Base-by-base conservation (phyloP, 257 asterid genomes). In the Solanum bulbocastanum region DNA sequence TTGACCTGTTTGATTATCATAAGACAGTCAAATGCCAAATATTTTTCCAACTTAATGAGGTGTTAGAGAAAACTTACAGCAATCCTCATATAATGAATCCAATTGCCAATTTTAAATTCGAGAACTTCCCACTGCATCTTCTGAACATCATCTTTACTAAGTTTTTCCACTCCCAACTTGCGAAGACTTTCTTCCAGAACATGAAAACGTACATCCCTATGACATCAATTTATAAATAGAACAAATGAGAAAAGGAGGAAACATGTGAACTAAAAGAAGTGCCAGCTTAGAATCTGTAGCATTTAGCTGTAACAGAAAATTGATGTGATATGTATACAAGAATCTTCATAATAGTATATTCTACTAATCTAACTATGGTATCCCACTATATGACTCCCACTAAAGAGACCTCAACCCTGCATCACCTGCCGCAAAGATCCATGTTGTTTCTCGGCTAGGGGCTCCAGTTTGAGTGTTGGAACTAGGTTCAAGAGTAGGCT, bases 81-180 rank as follows among this genome's bases (percentile, higher is more conserved):
- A 90, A 97, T 97, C 76, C 99, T 94, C 99, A 97, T 97, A 90
- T 95, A 96, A 92, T 97, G 99, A 92, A 97, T 97, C 99, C 99
- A 97, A 87, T 95, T 97, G 90, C 99, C 99, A 87, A 97, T 97
- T 91, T 97, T 97, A 87, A 98, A 98, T 95, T 97, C 99, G 90
- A 97, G 92, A 89, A 96, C 96, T 91, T 96, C 99, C 99, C 99
- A 97, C 73, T 95, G 98, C 99, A 97, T 97, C 98, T 93, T 97
- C 85, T 97, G 99, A 83, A 97, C 99, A 87, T 97, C 99, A 14
- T 97, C 99, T 93, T 96, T 97, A 94, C 98, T 95, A 89, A 97
- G 99, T 90, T 95, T 97, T 91, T 97, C 99, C 71, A 97, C 99
- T 78, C 99, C 99, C 92, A 96, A 92, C 92, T 94, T 96, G 87